A percentile compares a stretch with the other conserved stretches of the same genome.
Conservation (phyloP, 2,329 filamentous ascomycete species). For the Pleurostoma richardsiae region DNA sequence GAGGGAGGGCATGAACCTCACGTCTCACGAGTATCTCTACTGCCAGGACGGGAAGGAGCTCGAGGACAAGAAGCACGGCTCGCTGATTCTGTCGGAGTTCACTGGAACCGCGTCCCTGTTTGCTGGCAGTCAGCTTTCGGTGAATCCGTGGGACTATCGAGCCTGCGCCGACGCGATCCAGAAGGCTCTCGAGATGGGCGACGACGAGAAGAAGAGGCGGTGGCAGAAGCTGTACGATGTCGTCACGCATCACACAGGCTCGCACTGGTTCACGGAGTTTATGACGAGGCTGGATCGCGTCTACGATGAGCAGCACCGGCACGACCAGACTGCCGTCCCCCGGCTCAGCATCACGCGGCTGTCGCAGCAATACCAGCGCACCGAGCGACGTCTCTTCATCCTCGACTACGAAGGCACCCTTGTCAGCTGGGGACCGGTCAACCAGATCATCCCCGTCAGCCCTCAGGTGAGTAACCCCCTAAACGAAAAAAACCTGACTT, state of each 20-base stretch:
- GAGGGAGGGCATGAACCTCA: constrained; percentile 95
- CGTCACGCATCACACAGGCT: constrained; percentile 77
- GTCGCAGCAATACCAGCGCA: constrained; percentile 58
- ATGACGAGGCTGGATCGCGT: constrained; percentile 65
- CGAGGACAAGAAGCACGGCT: constrained; percentile 73
- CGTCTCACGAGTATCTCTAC: constrained; percentile 87
- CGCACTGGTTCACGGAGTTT: constrained; percentile 80
- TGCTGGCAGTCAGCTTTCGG: constrained; percentile 70
- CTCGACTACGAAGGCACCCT: constrained; percentile 93
- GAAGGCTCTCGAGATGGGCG: constrained; percentile 72
- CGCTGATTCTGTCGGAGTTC: constrained; percentile 90
- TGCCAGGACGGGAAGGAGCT: constrained; percentile 79
- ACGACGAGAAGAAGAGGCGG: constrained; percentile 66
- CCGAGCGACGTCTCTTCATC: constrained; percentile 73
- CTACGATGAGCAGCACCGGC: constrained; percentile 78
- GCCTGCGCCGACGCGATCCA: constrained; percentile 84
- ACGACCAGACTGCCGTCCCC: constrained; percentile 81
- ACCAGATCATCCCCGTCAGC: constrained; percentile 78
- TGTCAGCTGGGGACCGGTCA: constrained; percentile 79
- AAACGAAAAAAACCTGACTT: not conserved
- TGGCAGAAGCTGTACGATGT: constrained; percentile 71
- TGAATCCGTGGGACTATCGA: constrained; percentile 95
- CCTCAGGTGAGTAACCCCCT: constrained; percentile 46
- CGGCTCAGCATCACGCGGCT: constrained; percentile 69
- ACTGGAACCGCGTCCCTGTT: constrained; percentile 89